Evolutionary conservation across 306 rosid species (phyloP).

Genomic region (Echinosophora koreensis): DNA sequence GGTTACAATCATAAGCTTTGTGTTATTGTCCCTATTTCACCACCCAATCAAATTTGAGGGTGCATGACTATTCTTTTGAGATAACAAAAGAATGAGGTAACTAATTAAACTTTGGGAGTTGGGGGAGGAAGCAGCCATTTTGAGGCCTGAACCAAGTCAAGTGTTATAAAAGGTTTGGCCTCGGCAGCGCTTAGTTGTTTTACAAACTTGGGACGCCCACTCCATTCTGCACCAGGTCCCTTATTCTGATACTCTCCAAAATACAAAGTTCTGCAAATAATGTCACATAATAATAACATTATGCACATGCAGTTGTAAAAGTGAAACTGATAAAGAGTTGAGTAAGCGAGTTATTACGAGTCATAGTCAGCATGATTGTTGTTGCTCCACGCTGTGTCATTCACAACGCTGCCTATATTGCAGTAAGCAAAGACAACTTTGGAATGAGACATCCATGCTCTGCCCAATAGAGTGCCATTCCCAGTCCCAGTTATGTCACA

Average conservation of each 20-base stretch:
- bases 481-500: slow-evolving; percentile 56
- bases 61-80: not conserved
- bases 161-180: slow-evolving; percentile 51
- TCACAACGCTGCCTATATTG: slow-evolving; percentile 41
- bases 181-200: slow-evolving; percentile 40
- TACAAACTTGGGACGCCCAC: slow-evolving; percentile 7
- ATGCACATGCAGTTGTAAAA: not conserved
- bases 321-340: not conserved
- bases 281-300: not conserved
- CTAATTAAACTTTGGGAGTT: slow-evolving; percentile 29
- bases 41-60: not conserved
- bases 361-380: slow-evolving; percentile 23
- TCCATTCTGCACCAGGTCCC: slow-evolving; percentile 43
- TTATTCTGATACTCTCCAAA: slow-evolving; percentile 56
- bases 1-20: not conserved
- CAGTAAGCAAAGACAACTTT: slow-evolving; percentile 59
- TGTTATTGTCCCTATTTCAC: not conserved
- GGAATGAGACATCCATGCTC: slow-evolving; percentile 64
- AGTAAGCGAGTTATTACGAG: slow-evolving; percentile 17
- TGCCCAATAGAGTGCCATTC: slow-evolving; percentile 51
- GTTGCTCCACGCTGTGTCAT: slow-evolving; percentile 56
- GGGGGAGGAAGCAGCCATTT: slow-evolving; percentile 74
- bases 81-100: not conserved
- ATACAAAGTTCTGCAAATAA: slow-evolving; percentile 43
- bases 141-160: slow-evolving; percentile 55